Conservation (phyloP, 2,329 filamentous ascomycete genomes). For the Neoarthrinium moseri region DNA sequence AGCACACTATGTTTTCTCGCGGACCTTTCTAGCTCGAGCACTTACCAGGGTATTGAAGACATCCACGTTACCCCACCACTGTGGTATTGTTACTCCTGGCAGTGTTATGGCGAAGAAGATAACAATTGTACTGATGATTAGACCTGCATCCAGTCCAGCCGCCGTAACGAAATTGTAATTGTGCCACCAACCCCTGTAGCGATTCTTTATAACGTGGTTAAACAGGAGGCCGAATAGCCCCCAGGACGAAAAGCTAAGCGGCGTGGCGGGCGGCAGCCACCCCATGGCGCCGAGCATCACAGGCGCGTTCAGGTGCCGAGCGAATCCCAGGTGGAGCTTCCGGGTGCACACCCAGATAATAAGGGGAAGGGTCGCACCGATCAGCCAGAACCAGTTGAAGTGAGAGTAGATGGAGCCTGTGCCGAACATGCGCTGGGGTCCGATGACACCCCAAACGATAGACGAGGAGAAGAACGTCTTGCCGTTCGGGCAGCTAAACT, state of each 20-base stretch:
- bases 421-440: constrained; percentile 54
- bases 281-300: constrained; percentile 56
- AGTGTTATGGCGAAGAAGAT: constrained; percentile 36
- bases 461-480: constrained; percentile 48
- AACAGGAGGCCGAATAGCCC: constrained; percentile 56
- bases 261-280: constrained; percentile 58
- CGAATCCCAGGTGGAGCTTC: constrained; percentile 36
- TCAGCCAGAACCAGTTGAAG: constrained; percentile 54
- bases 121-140: constrained; percentile 35
- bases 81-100: constrained; percentile 33
- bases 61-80: constrained; percentile 53
- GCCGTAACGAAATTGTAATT: constrained; percentile 41
- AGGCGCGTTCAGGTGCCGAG: constrained; percentile 54
- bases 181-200: constrained; percentile 60
- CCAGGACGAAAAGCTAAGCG: constrained; percentile 59
- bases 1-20: not conserved
- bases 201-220: constrained; percentile 54
- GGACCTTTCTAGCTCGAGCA: constrained; percentile 20
- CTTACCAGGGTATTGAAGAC: constrained; percentile 33
- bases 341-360: constrained; percentile 43
- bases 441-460: constrained; percentile 57
- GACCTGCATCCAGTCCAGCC: constrained; percentile 36
- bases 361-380: constrained; percentile 47
- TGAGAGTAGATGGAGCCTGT: constrained; percentile 47
- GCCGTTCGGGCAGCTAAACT: constrained; percentile 43